Evolutionary conservation across 495 filamentous ascomycete genomes (phyloP), one percentile per base, ranked within the genome.

Genomic region (Aspergillus ellipticus): DNA sequence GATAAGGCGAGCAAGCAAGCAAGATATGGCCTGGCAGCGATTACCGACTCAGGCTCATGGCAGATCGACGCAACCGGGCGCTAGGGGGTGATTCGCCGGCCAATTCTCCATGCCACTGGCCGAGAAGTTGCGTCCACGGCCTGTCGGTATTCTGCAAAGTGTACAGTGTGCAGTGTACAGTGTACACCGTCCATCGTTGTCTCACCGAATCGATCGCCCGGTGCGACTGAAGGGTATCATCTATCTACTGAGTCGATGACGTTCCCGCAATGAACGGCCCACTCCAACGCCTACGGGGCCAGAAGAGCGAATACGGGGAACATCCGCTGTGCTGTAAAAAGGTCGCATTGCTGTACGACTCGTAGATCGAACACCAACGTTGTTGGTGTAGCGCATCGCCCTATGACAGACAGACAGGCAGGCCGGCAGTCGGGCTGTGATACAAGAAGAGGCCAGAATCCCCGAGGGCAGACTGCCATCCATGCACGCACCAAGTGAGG

Each of bases 1-100:
- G 55, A 59, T 58, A 47, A 56, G 29, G 42, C 19, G 10, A n/a
- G 13, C n/a, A 39, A 13, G 11, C 10, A n/a, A 13, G n/a, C n/a
- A 39, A 15, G 24, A 7, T 28, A 8, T n/a, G 35, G 35, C 3
- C 35, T 39, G 35, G 35, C 11, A 4, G 35, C 35, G 35, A 39
- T 39, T 39, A 39, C 35, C 35, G 35, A n/a, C 35, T 39, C 35
- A 39, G 8, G 35, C 8, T 39, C 35, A 39, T 13, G 35, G 35
- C 35, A n/a, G 33, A 33, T 33, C 31, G 31, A n/a, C 35, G 11
- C 35, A 39, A 33, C 31, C 31, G 9, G 9, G 13, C 13, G 31
- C 31, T 33, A 13, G 7, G 35, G 35, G 35, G 9, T 39, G 35
- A 39, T 39, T 39, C 35, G 35, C 24, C 24, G 7, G 24, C 24